phyloP scores from a whole-genome alignment of 257 asterid genomes.

The Buddleja alternifolia region DNA sequence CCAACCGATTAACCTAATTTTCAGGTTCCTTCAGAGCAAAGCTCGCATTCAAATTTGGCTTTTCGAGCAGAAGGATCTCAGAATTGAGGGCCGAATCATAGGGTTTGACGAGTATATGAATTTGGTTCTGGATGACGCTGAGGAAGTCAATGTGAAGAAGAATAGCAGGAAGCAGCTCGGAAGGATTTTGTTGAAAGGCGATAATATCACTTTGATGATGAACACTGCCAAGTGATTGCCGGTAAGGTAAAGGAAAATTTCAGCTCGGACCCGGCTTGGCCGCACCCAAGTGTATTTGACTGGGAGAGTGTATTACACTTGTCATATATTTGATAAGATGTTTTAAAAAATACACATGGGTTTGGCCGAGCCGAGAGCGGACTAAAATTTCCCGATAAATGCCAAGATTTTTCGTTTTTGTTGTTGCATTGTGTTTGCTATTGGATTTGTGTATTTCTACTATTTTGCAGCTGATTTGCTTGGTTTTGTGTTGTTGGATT shows the following conservation, averaged over 20 bases:
- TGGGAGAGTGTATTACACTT: no score
- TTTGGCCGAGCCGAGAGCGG: no score
- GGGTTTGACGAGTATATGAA: conserved; percentile 70
- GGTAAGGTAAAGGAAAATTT: no score
- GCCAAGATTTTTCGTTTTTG: no score
- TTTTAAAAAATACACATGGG: no score
- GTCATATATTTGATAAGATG: no score
- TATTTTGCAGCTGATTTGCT: not conserved
- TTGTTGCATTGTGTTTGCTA: not conserved
- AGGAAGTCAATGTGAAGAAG: conserved; percentile 63
- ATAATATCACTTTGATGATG: conserved; percentile 58
- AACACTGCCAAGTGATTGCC: conserved; percentile 31
- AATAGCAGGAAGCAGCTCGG: conserved; percentile 60
- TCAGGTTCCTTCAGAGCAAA: conserved; percentile 41
- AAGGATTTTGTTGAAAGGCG: conserved; percentile 58
- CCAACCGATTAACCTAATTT: conserved; percentile 34
- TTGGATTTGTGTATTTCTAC: not conserved
- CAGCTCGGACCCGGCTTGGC: no score
- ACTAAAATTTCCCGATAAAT: no score
- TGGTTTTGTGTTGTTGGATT: not conserved
- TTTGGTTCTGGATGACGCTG: conserved; percentile 64
- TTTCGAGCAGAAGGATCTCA: conserved; percentile 66
- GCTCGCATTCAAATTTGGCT: conserved; percentile 51
- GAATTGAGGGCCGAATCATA: conserved; percentile 70
- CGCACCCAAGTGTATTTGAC: no score